Base-by-base conservation (phyloP, 2,329 filamentous ascomycete species). In the Venturia carpophila region DNA sequence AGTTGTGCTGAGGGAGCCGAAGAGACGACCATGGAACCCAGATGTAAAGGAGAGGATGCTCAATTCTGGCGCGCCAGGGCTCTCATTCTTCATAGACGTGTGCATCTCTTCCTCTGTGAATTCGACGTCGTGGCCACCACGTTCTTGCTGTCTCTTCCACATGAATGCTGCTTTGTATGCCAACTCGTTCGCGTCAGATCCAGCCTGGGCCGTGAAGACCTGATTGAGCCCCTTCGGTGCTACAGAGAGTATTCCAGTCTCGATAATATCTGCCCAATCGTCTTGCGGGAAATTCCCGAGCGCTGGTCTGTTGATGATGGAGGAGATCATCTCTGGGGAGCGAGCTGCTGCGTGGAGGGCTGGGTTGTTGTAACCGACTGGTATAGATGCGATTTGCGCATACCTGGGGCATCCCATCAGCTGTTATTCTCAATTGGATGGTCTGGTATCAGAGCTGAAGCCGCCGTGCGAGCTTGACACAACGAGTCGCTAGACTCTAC, bases 111-210 rank as follows among this genome's bases (percentile, higher is more conserved):
- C 85, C 63, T 86, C 78, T 42, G 88, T 90, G 80, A 96, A 96
- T 66, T 93, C 90, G 65, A 87, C 89, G 45, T 87, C 76, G 58
- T 85, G 80, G 9, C 91, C 91, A 69, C 91, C 91, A 67, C 92
- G 90, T 78, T 94, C 85, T 68, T 86, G 83, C 76, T 91, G 89
- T 61, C 90, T 87, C 73, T 88, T 87, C 83, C 88, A 95, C 87
- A 96, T 96, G 80, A 96, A 96, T 62, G 92, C 92, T 10, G 92
- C 92, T 80, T 96, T 96, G 84, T 91, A 96, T 55, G 92, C 92
- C 42, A 90, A 89, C 80, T 96, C 92, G 79, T 96, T 96, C 77
- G 92, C 92, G 73, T 96, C 92, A 24, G 91, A 95, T 67, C 92
- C 92, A 64, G 91, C 86, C 81, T 91, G 89, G 69, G 88, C 91